These are phyloP conservation scores for Powellomyces hirtus DNA, from an alignment of 192 early-diverging fungal species.

Conservation along the genomic window DNA sequence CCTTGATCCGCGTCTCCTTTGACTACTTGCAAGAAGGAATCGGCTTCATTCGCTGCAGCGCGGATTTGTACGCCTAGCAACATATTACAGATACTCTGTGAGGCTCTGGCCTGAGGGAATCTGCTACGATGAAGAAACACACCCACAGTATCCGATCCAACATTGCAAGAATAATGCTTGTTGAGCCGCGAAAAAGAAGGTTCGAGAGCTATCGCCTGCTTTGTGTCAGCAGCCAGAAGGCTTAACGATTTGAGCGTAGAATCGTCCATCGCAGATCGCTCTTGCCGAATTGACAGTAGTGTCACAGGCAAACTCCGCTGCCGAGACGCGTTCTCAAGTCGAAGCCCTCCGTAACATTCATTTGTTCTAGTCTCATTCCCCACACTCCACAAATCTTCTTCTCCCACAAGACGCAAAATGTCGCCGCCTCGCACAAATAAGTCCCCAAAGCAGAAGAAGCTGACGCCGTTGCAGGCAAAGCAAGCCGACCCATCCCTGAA, in stretches of 20 bases:
- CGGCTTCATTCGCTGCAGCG: constrained; percentile 37
- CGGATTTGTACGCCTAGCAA: constrained; percentile 24
- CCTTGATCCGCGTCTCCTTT: constrained; percentile 33
- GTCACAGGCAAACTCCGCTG: too few relatives aligned
- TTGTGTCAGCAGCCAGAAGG: constrained; percentile 7
- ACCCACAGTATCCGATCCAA: constrained; percentile 31
- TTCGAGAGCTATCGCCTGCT: constrained; percentile 10
- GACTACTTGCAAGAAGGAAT: constrained; percentile 46
- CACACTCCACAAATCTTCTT: too few relatives aligned
- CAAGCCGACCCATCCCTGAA: constrained; percentile 10
- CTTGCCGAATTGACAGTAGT: too few relatives aligned
- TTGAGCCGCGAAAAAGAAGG: constrained; percentile 30
- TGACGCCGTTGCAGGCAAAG: neutral
- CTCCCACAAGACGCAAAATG: too few relatives aligned
- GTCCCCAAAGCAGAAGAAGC: too few relatives aligned
- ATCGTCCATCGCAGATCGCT: constrained; percentile 58
- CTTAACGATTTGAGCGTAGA: constrained; percentile 41
- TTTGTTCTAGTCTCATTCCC: too few relatives aligned
- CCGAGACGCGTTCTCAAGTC: too few relatives aligned
- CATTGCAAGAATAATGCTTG: constrained; percentile 27
- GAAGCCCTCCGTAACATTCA: too few relatives aligned
- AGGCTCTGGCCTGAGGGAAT: neutral
- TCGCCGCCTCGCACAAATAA: too few relatives aligned
- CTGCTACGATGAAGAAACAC: neutral
- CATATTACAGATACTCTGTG: neutral